These are phyloP conservation scores for Alternaria gaisen DNA, from an alignment of 2,329 filamentous ascomycete species.

Conservation along the genomic window DNA sequence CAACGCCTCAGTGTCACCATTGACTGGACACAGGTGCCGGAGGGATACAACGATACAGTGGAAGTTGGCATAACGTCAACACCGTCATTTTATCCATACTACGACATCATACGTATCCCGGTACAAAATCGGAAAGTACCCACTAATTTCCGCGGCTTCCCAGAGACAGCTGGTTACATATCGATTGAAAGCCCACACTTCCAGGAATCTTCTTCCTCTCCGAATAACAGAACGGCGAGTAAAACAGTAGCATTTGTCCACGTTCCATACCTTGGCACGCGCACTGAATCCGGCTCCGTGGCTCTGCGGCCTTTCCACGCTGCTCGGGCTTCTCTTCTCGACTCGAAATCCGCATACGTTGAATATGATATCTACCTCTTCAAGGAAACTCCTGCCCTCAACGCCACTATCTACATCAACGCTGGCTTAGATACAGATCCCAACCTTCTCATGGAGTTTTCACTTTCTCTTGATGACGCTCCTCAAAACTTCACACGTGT, in stretches of 20 bases:
- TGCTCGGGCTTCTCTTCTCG: conserved; percentile 17
- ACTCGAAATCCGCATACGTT: conserved; percentile 19
- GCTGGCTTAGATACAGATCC: conserved; percentile 58
- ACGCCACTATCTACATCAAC: conserved; percentile 46
- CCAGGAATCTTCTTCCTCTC: conserved; percentile 9
- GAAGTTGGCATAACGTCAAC: conserved; percentile 21
- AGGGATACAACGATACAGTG: conserved; percentile 20
- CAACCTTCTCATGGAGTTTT: conserved; percentile 55
- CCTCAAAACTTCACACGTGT: conserved; percentile 25
- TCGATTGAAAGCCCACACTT: conserved; percentile 31
- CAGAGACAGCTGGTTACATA: conserved; percentile 25
- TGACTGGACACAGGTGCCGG: conserved; percentile 25
- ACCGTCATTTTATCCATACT: conserved; percentile 26
- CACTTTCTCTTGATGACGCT: conserved; percentile 42
- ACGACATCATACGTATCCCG: conserved; percentile 26
- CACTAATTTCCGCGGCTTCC: conserved; percentile 23
- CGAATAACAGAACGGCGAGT: not conserved
- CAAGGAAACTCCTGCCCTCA: conserved; percentile 21
- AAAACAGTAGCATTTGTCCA: conserved; percentile 17
- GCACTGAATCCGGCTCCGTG: conserved; percentile 26
- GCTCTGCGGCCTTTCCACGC: conserved; percentile 24
- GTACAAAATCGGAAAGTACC: conserved; percentile 23
- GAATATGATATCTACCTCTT: conserved; percentile 31
- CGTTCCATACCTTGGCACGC: conserved; percentile 24
- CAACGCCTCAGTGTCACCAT: conserved; percentile 30